Evolutionary conservation across 495 filamentous ascomycete genomes (phyloP), one percentile per base, ranked within the genome.

Genomic region (Astrocystis sublimbata): DNA sequence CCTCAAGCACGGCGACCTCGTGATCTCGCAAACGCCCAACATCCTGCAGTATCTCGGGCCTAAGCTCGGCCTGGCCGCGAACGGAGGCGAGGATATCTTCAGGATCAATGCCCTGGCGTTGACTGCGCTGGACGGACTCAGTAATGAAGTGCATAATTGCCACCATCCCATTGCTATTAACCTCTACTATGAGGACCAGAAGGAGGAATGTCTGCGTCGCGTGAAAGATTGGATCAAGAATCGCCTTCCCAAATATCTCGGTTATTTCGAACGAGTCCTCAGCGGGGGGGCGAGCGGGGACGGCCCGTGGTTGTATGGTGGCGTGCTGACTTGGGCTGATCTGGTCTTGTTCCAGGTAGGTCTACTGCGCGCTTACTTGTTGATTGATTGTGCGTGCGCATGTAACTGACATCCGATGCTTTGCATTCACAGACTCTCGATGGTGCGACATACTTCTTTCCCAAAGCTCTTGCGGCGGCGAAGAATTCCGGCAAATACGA

Each of bases 111-210:
- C 71, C 52, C 73, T 89, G 6, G 79, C 78, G n/a, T 68, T 89
- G 23, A 90, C 88, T 45, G 86, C 86, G n/a, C 70, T 89, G 60
- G 88, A 91, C 62, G 78, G 81, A 0, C 60, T 89, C 58, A 79
- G 78, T 61, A 85, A 89, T 61, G 88, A 91, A 68, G 76, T 79
- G 15, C 88, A 91, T 63, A 85, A 90, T 61, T 80, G 78, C 46
- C 88, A 91, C 62, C 88, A 91, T 63, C 88, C 88, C 0, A 77
- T 90, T 13, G 77, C 82, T 0, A 61, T 68, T 0, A 64, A 64
- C 4, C 65, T 80, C 24, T 89, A 87, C 62, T 91, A 89, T 62
- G 87, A 89, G 60, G 85, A 89, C 30, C 87, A 91, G 73, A 88
- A 86, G 65, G 74, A 72, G 1, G 87, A 88, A 66, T n/a, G n/a